Evolutionary conservation across 768 basidiomycete species (phyloP), one percentile per base, ranked within the genome.

Genomic region (Nevesoporus exiguus): DNA sequence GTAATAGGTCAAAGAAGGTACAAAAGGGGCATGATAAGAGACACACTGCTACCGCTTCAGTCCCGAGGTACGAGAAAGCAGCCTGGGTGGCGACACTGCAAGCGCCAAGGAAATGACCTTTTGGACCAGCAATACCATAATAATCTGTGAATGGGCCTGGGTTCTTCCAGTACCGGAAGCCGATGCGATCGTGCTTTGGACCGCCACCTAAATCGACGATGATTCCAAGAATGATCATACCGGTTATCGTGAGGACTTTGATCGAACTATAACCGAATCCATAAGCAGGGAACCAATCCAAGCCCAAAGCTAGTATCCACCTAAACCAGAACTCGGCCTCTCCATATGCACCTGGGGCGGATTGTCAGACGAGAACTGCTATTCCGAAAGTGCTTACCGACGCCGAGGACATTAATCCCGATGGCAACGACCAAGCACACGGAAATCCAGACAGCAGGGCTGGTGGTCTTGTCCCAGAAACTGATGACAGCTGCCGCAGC

Each of bases 351-450:
- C 75, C 76, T 59, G 9, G 2, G 30, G 25, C 0, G 15, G 2
- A 17, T 1, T 7, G 21, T 67, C 3, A 52, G 31, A 24, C 31
- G 29, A 25, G 34, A 10, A 5, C 0, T 5, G 14, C 1, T 24
- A 15, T 0, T 3, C 14, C 3, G 0, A 29, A 29, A 22, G 22
- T 40, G 55, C 67, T 46, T 41, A 72, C 74, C 75, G 15, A 73
- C 72, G 6, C 76, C 78, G 15, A 77, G 65, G 30, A 60, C 46
- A 45, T 80, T 80, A 19, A 80, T 81, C 40, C 61, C 66, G 25
- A 82, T 60, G 34, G 80, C 79, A 22, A 84, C 76, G 22, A 79
- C 60, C 15, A 83, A 62, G 55, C 76, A 82, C 31, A 85, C 66
- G 2, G 75, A 69, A 52, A 85, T 80, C 77, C 79, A 84, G 7